Evolutionary conservation across 129 eudicot genomes (phyloP), one percentile per base, ranked within the genome.

Genomic region (Pulicaria dysenterica): DNA sequence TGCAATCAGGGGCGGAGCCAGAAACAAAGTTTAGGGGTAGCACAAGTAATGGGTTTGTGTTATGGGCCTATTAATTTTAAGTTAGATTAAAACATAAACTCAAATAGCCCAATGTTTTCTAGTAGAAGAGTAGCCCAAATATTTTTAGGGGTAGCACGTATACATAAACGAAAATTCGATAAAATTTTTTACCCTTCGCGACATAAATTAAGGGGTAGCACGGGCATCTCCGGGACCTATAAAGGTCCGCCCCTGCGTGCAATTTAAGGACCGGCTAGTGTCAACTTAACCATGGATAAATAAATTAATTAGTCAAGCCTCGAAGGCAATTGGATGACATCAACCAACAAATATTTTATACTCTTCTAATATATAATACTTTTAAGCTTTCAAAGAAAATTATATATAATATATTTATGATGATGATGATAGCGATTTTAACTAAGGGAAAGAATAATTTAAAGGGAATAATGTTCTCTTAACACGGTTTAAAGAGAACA

Each of bases 261-360:
- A 15, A 44, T 14, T 60, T 15, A 45, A 58, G 38, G 7, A 40
- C 59, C 58, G 77, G 47, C 15, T 34, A 10, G 54, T 54, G 42
- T 55, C 64, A 68, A 68, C 47, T 15, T 4, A 68, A 55, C 64
- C 64, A 46, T 59, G 38, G 31, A 24, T 24, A 24, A 24, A 24
- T 24, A n/a, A n/a, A 24, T 24, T 24, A 2, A 24, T 24, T 24
- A 2, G 66, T 42, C 36, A 71, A 57, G 72, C 17, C 60, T 47
- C 16, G 13, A 64, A 43, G 46, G 39, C n/a, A 69, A 51, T 69
- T 16, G 38, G 36, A 56, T 58, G 75, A 56, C 66, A 71, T 56
- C 53, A 70, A 55, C 64, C 43, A 43, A 54, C 47, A 13, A 9
- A 50, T 56, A 56, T 70, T 39, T 24, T 54, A 39, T 31, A 17